Base-by-base conservation (phyloP, 139 green algal species). In the Tetradesmus obliquus region DNA sequence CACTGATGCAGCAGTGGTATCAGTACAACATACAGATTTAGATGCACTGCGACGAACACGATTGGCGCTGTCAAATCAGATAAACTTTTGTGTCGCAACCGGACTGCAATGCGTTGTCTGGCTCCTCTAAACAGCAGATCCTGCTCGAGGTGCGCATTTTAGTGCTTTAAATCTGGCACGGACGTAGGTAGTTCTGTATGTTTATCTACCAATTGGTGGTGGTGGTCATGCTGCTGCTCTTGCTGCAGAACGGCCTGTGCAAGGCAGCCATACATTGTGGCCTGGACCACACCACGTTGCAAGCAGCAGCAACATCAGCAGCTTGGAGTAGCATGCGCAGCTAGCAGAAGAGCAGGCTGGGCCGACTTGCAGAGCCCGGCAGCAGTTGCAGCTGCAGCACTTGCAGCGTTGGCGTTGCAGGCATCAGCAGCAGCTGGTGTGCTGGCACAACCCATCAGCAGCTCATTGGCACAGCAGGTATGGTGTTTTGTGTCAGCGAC, bases 341-440 rank as follows among this genome's bases (percentile, higher is more conserved):
- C 51, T 55, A 32, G 45, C 45, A 58, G 5, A 51, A 55, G 45
- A 74, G 0, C 81, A 86, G 53, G 45, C 66, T 76, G 66, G 66
- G 66, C 66, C 5, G 66, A 19, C 17, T 24, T 76, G 66, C 66
- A 76, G 5, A 76, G 17, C 17, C 66, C 66, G n/a, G 66, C 17
- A 76, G 55, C 82, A 72, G 82, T 60, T 74, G 82, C 54, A 55
- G 54, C 55, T 7, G 82, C 82, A 53, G 55, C 82, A 62, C 19
- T 72, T 51, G 82, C 82, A 87, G 82, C 82, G 3, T 60, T 87
- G 20, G 19, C 62, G 54, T 12, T 87, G 55, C 24, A 87, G 20
- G 19, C 24, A 22, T 74, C 82, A 53, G 60, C 24, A 87, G 55
- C 55, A 54, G 60, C 82, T 74, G 82, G 55, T 7, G 82, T 60